Conservation (phyloP, 2,329 filamentous ascomycete species). For the Alternaria sp. region DNA sequence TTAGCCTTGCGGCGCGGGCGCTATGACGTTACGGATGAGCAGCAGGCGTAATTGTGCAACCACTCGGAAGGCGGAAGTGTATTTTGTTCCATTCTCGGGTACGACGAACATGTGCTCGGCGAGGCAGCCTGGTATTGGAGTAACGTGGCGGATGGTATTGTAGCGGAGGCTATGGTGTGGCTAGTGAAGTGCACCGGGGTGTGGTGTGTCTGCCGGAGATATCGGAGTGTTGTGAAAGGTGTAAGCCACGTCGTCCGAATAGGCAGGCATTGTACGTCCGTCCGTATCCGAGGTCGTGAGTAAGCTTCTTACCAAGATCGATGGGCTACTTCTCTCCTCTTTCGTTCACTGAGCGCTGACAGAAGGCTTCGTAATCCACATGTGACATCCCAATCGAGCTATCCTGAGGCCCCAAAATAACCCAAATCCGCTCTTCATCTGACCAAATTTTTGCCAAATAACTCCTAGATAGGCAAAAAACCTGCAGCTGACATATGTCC, state of each 20-base stretch:
- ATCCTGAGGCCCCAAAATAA: slow-evolving; percentile 25
- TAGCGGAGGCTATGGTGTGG: background rate
- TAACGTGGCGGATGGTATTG: background rate
- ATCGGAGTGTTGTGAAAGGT: background rate
- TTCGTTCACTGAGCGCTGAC: background rate
- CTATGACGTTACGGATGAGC: background rate
- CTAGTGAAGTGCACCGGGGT: background rate
- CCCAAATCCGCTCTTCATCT: slow-evolving; percentile 8
- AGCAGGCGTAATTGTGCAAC: background rate
- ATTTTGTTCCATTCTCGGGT: background rate
- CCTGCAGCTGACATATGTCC: slow-evolving; percentile 14
- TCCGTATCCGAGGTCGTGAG: background rate
- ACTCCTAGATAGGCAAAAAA: slow-evolving; percentile 2
- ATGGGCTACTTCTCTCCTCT: background rate
- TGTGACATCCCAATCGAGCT: slow-evolving; percentile 2
- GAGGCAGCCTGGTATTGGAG: background rate
- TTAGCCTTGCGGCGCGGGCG: background rate
- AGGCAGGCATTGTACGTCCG: background rate
- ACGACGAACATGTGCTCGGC: background rate
- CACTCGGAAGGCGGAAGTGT: background rate
- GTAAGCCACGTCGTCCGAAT: background rate
- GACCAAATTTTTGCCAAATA: slow-evolving; percentile 12
- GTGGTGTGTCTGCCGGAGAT: background rate
- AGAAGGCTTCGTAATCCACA: background rate
- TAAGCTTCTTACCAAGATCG: background rate